Base-by-base conservation (phyloP, 2,329 filamentous ascomycete species). In the Alternaria novae-zelandiae region DNA sequence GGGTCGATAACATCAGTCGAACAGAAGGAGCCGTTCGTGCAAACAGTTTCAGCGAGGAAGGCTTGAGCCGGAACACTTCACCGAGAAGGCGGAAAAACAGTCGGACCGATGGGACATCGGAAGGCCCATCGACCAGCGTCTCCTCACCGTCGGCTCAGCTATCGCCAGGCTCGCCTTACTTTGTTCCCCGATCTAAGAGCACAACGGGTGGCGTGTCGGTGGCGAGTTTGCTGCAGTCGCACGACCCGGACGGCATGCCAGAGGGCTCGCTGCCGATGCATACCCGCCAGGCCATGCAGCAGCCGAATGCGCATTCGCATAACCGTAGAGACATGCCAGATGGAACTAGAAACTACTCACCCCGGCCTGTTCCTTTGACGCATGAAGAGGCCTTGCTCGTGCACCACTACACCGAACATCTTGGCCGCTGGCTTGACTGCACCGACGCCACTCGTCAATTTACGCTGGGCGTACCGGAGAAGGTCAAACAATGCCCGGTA, bases 341-440 rank as follows among this genome's bases (percentile, higher is more conserved):
- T 13, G 63, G 46, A n/a, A 54, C 59, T 13, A 41, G 45, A 20
- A 36, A 54, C 5, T 59, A 64, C 43, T 60, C 58, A 3, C 51
- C 61, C 9, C 53, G 65, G 26, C 60, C 62, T n/a, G 25, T 67
- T 32, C 21, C 66, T 8, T 56, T 76, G 43, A 71, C 61, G 21
- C 68, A 70, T 28, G 32, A 65, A 23, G 74, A 78, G 57, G 75
- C 73, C 11, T 32, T 63, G 17, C 67, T 78, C 7, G 70, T 78
- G 11, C 74, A 75, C 47, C 69, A 77, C 59, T 78, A 75, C 57
- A 70, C 70, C 7, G 73, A 77, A 55, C 50, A 74, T 47, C 70
- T 78, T 21, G 74, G 74, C 15, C 65, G 74, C 23, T 78, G 75
- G 75, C 66, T 78, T 17, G 75, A 78, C 54, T 76, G 72, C 43